Conservation (phyloP, 2,329 filamentous ascomycete genomes). For the Botrytis tulipae region DNA sequence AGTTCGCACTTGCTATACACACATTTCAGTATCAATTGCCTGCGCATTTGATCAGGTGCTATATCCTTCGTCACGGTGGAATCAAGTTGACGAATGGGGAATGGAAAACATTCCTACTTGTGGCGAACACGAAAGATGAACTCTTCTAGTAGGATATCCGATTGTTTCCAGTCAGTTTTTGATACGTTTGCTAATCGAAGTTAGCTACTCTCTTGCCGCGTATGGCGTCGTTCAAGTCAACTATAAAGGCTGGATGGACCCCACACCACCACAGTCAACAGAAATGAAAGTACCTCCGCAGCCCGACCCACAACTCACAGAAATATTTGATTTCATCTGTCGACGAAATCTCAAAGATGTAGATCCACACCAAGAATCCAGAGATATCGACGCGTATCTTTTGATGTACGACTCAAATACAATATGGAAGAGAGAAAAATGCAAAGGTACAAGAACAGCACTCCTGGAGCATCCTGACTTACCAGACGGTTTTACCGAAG, state of each 20-base stretch:
- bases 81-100: background rate
- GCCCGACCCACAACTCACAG: background rate
- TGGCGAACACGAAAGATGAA: conserved; percentile 6
- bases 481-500: background rate
- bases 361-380: background rate
- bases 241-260: background rate
- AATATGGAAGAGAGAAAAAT: background rate
- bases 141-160: background rate
- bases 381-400: background rate
- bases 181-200: background rate
- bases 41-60: conserved; percentile 9
- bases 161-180: background rate
- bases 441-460: no score
- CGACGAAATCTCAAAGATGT: background rate
- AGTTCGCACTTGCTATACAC: conserved; percentile 10
- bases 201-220: background rate
- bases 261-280: background rate
- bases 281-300: background rate
- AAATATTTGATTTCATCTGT: conserved; percentile 1
- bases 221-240: background rate
- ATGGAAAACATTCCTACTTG: conserved; percentile 13
- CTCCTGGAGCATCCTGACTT: background rate
- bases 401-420: background rate
- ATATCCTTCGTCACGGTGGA: conserved; percentile 6
- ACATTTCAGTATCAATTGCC: conserved; percentile 7